Evolutionary conservation across 2,329 filamentous ascomycete species (phyloP).

Genomic region (Arachnopeziza araneosa): DNA sequence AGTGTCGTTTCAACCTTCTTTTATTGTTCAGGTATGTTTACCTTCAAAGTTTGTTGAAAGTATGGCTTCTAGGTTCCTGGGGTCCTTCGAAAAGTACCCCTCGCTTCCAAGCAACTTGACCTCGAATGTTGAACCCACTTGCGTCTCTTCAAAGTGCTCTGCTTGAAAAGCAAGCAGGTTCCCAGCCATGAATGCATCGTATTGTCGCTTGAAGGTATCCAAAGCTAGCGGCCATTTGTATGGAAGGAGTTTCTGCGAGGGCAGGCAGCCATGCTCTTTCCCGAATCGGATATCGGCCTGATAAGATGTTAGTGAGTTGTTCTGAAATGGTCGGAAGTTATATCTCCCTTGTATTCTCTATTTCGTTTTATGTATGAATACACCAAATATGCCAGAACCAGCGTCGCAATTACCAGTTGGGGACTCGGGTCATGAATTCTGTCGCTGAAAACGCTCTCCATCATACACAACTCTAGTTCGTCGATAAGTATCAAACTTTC

Average conservation of each 20-base stretch:
- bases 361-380: background rate
- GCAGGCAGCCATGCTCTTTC: slow-evolving; percentile 9
- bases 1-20: background rate
- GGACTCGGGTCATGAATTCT: background rate
- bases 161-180: slow-evolving; percentile 19
- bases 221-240: slow-evolving; percentile 26
- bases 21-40: background rate
- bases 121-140: background rate
- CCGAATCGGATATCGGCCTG: slow-evolving; percentile 9
- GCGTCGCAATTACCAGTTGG: background rate
- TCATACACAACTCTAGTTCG: background rate
- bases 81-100: slow-evolving; percentile 29
- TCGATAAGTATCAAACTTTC: too few relatives aligned
- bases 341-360: background rate
- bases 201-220: slow-evolving; percentile 24
- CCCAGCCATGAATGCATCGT: slow-evolving; percentile 11
- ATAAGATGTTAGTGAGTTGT: background rate
- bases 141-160: background rate
- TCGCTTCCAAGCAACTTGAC: background rate
- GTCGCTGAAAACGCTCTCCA: slow-evolving; percentile 2
- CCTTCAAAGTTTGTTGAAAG: slow-evolving; percentile 37
- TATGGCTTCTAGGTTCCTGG: slow-evolving; percentile 30
- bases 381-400: background rate
- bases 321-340: background rate
- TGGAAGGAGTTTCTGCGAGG: slow-evolving; percentile 5